Conservation (phyloP, 163 green algal genomes). For the Smithsoniella earleae region DNA sequence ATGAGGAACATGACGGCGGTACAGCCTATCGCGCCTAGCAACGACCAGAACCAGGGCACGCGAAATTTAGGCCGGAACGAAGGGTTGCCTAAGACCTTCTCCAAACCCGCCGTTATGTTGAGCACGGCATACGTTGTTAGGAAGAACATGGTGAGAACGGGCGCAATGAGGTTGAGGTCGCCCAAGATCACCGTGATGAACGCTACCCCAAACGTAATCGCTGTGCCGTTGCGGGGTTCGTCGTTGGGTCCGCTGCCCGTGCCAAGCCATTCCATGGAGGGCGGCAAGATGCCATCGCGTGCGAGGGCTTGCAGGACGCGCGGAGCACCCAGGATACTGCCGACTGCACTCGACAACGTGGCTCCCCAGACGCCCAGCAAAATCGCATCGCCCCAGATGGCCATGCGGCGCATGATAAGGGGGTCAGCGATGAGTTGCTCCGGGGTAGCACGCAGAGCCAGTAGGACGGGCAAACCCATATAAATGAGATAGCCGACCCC, state of each 20-base stretch:
- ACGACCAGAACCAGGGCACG: not conserved
- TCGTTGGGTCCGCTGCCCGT: not conserved
- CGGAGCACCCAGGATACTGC: not conserved
- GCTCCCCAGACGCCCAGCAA: too few relatives aligned
- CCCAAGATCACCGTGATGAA: too few relatives aligned
- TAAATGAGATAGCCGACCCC: too few relatives aligned
- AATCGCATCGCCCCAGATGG: too few relatives aligned
- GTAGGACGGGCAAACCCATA: too few relatives aligned
- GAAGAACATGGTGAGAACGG: not conserved
- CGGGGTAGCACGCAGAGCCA: too few relatives aligned
- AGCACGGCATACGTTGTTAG: not conserved
- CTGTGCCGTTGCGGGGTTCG: not conserved
- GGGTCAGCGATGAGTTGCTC: too few relatives aligned
- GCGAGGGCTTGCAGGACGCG: not conserved
- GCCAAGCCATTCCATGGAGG: not conserved
- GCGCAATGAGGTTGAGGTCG: not conserved
- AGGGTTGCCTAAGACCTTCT: not conserved
- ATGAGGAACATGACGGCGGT: too few relatives aligned
- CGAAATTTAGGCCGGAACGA: not conserved
- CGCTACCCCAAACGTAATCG: not conserved
- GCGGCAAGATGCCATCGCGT: not conserved
- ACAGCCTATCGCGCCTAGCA: too few relatives aligned
- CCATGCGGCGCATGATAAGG: too few relatives aligned
- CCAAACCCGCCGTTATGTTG: not conserved
- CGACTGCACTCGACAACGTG: not conserved